Percentiles rank a stretch among this genome's conserved stretches.
Conservation (phyloP, 2,329 filamentous ascomycete genomes). For the Chalaropsis thielavioides region DNA sequence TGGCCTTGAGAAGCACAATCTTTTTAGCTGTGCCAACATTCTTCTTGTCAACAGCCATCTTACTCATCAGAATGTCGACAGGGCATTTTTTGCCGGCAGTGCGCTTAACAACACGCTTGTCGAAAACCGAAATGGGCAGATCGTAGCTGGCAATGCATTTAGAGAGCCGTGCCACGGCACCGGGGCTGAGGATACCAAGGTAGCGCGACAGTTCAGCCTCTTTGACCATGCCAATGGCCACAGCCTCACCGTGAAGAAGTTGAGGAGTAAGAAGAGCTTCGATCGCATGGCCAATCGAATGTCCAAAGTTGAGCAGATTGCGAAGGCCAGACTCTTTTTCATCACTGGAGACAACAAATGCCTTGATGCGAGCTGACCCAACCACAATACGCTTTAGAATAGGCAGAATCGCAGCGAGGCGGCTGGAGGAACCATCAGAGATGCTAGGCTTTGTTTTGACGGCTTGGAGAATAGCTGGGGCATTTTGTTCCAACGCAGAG, state of each 20-base stretch:
- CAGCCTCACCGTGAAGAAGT: conserved; percentile 86
- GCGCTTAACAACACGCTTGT: conserved; percentile 67
- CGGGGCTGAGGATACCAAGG: conserved; percentile 69
- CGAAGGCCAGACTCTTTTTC: conserved; percentile 87
- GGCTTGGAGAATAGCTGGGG: conserved; percentile 49
- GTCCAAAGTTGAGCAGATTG: conserved; percentile 92
- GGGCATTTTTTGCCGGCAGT: conserved; percentile 79
- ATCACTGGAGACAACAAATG: conserved; percentile 83
- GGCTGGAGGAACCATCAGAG: conserved; percentile 24
- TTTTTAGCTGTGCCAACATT: conserved; percentile 93
- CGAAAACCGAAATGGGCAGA: conserved; percentile 68
- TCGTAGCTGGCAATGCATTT: conserved; percentile 95
- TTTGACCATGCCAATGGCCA: conserved; percentile 96
- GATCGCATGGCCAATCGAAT: conserved; percentile 93
- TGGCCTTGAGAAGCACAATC: conserved; percentile 79
- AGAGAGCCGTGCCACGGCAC: conserved; percentile 73
- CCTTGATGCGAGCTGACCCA: conserved; percentile 85
- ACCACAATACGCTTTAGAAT: conserved; percentile 68
- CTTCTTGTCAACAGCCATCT: conserved; percentile 99
- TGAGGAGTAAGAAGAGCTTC: conserved; percentile 93
- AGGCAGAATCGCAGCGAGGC: conserved; percentile 55
- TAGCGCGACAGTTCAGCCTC: conserved; percentile 88
- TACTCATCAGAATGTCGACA: conserved; percentile 69
- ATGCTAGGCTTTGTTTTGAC: conserved; percentile 28
- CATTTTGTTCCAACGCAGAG: conserved; percentile 66